Percentiles rank a stretch among this genome's conserved stretches.
phyloP scores from a whole-genome alignment of 1,139 yeast genomes.

The Hemisphaericaspora lyxosophila region DNA sequence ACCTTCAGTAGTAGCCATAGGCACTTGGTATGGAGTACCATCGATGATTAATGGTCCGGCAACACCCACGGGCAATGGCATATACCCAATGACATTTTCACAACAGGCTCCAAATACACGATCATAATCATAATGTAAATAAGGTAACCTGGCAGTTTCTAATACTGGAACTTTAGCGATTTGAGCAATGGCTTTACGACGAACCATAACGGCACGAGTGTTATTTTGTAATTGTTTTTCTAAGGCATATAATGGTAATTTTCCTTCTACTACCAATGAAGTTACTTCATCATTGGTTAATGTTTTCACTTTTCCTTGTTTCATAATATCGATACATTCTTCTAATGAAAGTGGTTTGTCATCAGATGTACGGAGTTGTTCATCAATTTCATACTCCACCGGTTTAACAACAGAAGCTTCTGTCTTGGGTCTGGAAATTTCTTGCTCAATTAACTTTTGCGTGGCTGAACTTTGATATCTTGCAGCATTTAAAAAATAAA shows the following conservation, averaged over 20 bases:
- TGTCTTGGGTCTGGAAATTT: slow-evolving; percentile 31
- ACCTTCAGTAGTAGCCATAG: slow-evolving; percentile 99
- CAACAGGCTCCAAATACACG: slow-evolving; percentile 98
- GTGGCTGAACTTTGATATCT: slow-evolving; percentile 54
- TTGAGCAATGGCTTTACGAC: slow-evolving; percentile 87
- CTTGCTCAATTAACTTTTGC: slow-evolving; percentile 43
- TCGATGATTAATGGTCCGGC: slow-evolving; percentile 96
- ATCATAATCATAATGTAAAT: slow-evolving; percentile 81
- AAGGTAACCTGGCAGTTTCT: slow-evolving; percentile 73
- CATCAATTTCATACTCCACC: slow-evolving; percentile 3
- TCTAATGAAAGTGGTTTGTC: slow-evolving; percentile 46
- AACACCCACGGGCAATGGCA: slow-evolving; percentile 96
- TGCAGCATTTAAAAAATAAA: slow-evolving; percentile 77
- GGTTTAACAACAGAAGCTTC: slow-evolving; percentile 1
- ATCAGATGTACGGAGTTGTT: slow-evolving; percentile 13
- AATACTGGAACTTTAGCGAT: slow-evolving; percentile 81
- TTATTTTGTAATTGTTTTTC: slow-evolving; percentile 88
- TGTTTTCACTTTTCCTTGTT: slow-evolving; percentile 68
- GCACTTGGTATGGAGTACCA: slow-evolving; percentile 82
- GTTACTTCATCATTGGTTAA: slow-evolving; percentile 74
- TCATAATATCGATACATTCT: slow-evolving; percentile 60
- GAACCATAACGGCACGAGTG: slow-evolving; percentile 86
- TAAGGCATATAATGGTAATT: slow-evolving; percentile 86
- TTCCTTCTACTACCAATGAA: slow-evolving; percentile 68
- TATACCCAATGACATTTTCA: slow-evolving; percentile 94